Evolutionary conservation across 1,284 basidiomycete genomes (phyloP), one percentile per base, ranked within the genome.

Genomic region (Ustilago sp.): DNA sequence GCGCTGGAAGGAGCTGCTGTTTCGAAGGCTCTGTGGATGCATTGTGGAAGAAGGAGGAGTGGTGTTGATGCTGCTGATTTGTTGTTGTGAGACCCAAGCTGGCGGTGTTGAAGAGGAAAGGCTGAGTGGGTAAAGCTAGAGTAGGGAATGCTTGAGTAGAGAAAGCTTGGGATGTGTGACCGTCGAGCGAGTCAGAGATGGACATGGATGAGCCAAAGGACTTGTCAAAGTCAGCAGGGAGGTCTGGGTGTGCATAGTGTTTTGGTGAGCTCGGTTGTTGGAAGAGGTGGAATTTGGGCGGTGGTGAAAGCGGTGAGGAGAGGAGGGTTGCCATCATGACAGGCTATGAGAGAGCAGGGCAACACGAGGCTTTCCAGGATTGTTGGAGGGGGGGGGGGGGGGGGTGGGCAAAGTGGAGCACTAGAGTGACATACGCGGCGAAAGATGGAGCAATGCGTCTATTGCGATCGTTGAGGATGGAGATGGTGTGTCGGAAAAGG

Each of bases 181-280:
- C 77, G 28, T 85, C 83, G 23, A 83, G 59, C 6, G 82, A 84
- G 19, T 78, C 77, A 8, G 80, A 80, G 48, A 85, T 77, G 47
- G 83, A 84, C 84, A 85, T 84, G 41, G 81, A 83, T n/a, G 82
- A 83, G 62, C 83, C 83, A 35, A 85, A 85, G 4, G 83, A 84
- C 35, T 73, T 77, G 74, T 83, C 82, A 58, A 83, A 72, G 60
- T 82, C 79, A n/a, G 72, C 74, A 15, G 79, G 79, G n/a, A 81
- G 68, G 34, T 81, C 79, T 19, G 80, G 71, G 41, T 79, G 61
- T 48, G 55, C 43, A 48, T 63, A 73, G 59, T 53, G 57, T 51
- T 65, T 78, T n/a, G 80, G 79, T 9, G 79, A 80, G 58, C 55
- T 64, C 12, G 75, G 78, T 51, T 79, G 63, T 36, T 80, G 47